Base-by-base conservation (phyloP, 768 basidiomycete genomes). In the Hirschioporus abietinus region DNA sequence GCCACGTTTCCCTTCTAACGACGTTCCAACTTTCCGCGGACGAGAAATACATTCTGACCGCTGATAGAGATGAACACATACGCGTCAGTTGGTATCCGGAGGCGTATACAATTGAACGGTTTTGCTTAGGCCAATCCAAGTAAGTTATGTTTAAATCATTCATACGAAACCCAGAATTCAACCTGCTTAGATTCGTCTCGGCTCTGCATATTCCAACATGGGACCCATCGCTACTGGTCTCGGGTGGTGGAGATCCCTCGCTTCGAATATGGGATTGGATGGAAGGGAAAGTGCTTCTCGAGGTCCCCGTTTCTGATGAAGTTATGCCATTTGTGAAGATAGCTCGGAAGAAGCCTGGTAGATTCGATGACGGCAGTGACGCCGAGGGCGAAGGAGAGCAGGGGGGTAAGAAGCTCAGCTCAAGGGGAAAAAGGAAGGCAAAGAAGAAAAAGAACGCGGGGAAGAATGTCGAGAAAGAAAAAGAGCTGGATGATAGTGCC, bases 1-100 rank as follows among this genome's bases (percentile, higher is more conserved):
- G 97, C 9, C 97, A 99, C 73, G 87, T 91, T 1, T 97, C 95
- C 15, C 85, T 93, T 58, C 77, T 99, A 66, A 96, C 90, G 12
- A 77, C 83, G 0, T 89, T 91, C 75, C 72, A 89, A 59, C 84
- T 96, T 65, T 84, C 88, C 0, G 74, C 76, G 0, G 88, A 92
- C 72, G 87, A 89, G 70, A 83, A 82, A 64, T 88, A 83, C 73
- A 88, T 99, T 72, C 83, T 98, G 69, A 94, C 95, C 0, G 90
- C 93, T 0, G 97, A 99, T 73, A 80, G 97, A 60, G 97, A 99
- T 73, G 97, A 99, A 74, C 97, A 99, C 73, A 90, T 99, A 63
- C 83, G 97, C 65, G 84, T 96, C 18, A 95, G 92, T 72, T 86
- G 92, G 86, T 99, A 84, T 73, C 97, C 97, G 0, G 81, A 90